Evolutionary conservation across 164 flowering plant species (phyloP).

Genomic region (Santalum album): DNA sequence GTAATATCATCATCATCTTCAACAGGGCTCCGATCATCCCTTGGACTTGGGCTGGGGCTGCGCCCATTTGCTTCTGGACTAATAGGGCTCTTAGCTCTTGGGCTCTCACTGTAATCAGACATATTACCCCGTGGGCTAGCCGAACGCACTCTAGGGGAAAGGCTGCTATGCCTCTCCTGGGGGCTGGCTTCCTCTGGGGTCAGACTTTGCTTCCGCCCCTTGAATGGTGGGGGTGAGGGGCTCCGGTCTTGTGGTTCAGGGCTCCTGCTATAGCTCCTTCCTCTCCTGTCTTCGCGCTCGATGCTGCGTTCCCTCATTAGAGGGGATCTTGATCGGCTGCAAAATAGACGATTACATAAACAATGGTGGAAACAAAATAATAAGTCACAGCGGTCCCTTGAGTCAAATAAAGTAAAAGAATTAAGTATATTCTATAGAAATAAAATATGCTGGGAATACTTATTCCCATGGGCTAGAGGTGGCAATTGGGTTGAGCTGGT

Average conservation of each 20-base stretch:
- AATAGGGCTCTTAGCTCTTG: slow-evolving; percentile 35
- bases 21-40: slow-evolving; percentile 35
- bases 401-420: too few relatives aligned
- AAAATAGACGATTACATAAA: neutral
- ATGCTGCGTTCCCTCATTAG: slow-evolving; percentile 20
- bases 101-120: slow-evolving; percentile 55
- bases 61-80: slow-evolving; percentile 38
- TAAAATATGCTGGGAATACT: too few relatives aligned
- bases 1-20: slow-evolving; percentile 39
- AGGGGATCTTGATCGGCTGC: slow-evolving; percentile 69
- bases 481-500: too few relatives aligned
- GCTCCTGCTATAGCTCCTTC: slow-evolving; percentile 53
- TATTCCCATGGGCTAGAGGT: too few relatives aligned
- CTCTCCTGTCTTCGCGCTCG: slow-evolving; percentile 41
- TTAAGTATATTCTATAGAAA: too few relatives aligned
- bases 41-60: slow-evolving; percentile 27
- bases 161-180: slow-evolving; percentile 26
- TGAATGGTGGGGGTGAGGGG: slow-evolving; percentile 41
- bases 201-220: slow-evolving; percentile 45
- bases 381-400: too few relatives aligned
- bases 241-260: slow-evolving; percentile 32
- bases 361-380: neutral
- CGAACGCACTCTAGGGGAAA: slow-evolving; percentile 30
- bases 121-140: slow-evolving; percentile 19
- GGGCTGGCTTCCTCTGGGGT: slow-evolving; percentile 49